Base-by-base conservation (phyloP, 805 yeast genomes). In the Myxozyma vanderwaltii region DNA sequence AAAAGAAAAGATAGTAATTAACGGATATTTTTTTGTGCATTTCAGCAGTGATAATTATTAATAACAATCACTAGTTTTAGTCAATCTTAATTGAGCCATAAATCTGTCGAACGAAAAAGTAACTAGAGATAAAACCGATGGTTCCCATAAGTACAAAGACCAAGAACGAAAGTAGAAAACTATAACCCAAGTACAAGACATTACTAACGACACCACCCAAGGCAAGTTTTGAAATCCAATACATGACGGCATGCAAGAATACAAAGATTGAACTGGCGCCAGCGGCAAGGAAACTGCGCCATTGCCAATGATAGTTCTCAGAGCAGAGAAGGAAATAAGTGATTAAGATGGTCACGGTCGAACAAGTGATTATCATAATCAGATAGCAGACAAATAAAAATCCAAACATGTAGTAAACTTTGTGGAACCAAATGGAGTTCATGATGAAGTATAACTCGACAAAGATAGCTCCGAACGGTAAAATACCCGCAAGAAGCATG, bases 251-350 rank as follows among this genome's bases (percentile, higher is more conserved):
- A 74, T 94, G 96, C 50, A 89, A 66, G 75, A 91, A 89, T 43
- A 91, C 86, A 72, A 92, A 94, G 54, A 86, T 67, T 0, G 96
- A 81, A 72, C 96, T 86, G 33, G 97, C 95, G 44, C 96, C 97
- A 27, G 96, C 89, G 60, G 90, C 82, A 69, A 87, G 82, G 67
- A 89, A 75, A 2, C 96, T 83, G 73, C 91, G 85, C 99, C 99
- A 94, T 71, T 92, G 97, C 99, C 99, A 94, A 73, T 85, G 84
- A 79, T 95, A 91, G 74, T 94, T 89, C 72, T 94, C 99, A 51
- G 89, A 78, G 71, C 96, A 89, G 65, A 94, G 80, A 3, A 90
- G 82, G 77, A 89, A 87, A 74, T 94, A 94, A 27, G 87, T 83
- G 73, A 90, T 81, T 69, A 92, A 78, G 23, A 91, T 77, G 0